Conservation (phyloP, 306 rosid species). For the Prinsepia uniflora region DNA sequence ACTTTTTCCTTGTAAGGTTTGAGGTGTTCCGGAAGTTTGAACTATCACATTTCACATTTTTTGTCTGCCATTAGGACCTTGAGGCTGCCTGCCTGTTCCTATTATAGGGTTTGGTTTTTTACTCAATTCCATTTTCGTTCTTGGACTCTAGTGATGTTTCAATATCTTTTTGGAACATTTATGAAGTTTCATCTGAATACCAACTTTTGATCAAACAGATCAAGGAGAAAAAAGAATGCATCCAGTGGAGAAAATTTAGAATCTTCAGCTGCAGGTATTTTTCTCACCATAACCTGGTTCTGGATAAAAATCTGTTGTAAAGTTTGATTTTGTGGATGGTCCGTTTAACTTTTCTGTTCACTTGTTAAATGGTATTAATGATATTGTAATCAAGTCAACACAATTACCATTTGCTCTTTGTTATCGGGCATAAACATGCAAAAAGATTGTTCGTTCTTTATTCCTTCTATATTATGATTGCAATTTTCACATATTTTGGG, state of each 20-base stretch:
- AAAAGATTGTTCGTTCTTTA: background rate
- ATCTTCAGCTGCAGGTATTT: conserved; percentile 65
- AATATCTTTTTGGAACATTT: conserved; percentile 6
- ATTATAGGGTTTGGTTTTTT: background rate
- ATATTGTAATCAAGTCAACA: background rate
- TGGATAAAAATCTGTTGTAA: background rate
- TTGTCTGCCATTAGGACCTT: background rate
- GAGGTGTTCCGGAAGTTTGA: too few relatives aligned
- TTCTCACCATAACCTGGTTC: conserved; percentile 14
- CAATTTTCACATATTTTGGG: conserved; percentile 15
- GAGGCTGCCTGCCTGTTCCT: background rate
- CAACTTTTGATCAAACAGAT: conserved; percentile 48
- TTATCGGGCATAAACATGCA: background rate
- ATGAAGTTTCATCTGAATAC: conserved; percentile 20
- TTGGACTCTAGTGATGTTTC: conserved; percentile 5
- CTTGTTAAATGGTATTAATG: background rate
- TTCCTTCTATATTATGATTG: background rate
- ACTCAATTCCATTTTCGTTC: background rate
- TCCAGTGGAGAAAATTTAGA: conserved; percentile 82
- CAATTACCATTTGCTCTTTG: background rate
- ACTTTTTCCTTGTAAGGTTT: background rate
- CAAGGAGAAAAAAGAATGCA: conserved; percentile 89
- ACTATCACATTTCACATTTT: background rate
- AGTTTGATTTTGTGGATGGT: background rate
- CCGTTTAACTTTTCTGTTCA: conserved; percentile 2